Evolutionary conservation across 345 rosid species (phyloP).

Genomic region (Populus simonii): DNA sequence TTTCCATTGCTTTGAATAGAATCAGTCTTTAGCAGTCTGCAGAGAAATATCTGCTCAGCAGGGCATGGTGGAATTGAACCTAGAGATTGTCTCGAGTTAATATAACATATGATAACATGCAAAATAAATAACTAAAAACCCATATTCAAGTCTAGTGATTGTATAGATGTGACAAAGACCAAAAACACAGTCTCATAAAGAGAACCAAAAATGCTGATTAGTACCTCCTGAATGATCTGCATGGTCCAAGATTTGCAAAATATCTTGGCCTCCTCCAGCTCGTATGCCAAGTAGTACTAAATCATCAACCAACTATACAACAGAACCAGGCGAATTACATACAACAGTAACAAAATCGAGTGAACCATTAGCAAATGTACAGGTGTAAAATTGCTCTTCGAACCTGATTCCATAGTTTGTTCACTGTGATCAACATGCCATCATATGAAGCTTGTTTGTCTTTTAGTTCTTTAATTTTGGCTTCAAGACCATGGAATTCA

Average conservation of each 20-base stretch:
- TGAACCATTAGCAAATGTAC: background rate
- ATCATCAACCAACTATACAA: conserved; percentile 83
- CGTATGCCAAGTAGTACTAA: conserved; percentile 64
- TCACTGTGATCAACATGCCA: conserved; percentile 51
- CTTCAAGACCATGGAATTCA: conserved; percentile 60
- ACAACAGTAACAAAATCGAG: background rate
- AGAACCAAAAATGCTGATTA: conserved; percentile 3
- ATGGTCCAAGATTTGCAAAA: conserved; percentile 43
- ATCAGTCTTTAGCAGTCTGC: conserved; percentile 67
- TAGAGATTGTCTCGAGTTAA: conserved; percentile 31
- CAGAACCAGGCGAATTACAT: conserved; percentile 4
- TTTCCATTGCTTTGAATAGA: conserved; percentile 40
- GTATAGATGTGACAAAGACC: background rate
- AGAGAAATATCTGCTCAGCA: conserved; percentile 74
- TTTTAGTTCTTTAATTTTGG: conserved; percentile 49
- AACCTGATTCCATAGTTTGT: conserved; percentile 80
- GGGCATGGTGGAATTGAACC: conserved; percentile 70
- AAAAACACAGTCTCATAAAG: background rate
- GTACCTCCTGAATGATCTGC: conserved; percentile 52
- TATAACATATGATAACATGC: background rate
- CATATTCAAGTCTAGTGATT: background rate
- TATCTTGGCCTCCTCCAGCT: conserved; percentile 57
- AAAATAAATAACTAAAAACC: too few species aligned
- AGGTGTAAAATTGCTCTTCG: background rate
- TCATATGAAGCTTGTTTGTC: conserved; percentile 64